phyloP scores from a whole-genome alignment of 495 filamentous ascomycete species.

The Letharia columbiana region DNA sequence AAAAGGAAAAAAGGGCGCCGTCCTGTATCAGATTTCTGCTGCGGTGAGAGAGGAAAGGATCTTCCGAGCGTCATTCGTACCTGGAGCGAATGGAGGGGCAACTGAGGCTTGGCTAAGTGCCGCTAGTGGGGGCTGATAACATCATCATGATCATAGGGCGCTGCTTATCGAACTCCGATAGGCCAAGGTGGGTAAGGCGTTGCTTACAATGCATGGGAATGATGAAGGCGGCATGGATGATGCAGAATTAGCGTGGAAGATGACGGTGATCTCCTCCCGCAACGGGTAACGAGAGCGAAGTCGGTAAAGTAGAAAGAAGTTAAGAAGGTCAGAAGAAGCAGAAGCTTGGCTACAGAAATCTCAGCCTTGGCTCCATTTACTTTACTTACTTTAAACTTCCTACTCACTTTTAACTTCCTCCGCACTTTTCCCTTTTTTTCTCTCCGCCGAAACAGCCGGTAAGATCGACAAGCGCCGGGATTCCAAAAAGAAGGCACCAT shows the following conservation, averaged over 20 bases:
- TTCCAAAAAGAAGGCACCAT: too few relatives aligned
- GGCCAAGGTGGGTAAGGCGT: background rate
- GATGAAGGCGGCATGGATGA: background rate
- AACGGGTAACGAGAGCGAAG: slow-evolving; percentile 12
- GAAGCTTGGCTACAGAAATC: too few relatives aligned
- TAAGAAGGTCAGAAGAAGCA: too few relatives aligned
- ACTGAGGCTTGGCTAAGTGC: background rate
- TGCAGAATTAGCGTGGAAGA: background rate
- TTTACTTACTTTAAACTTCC: too few relatives aligned
- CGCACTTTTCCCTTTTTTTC: too few relatives aligned
- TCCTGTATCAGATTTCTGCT: background rate
- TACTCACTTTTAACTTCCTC: too few relatives aligned
- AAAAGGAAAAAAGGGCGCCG: too few relatives aligned
- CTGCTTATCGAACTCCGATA: background rate
- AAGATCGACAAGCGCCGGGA: too few relatives aligned
- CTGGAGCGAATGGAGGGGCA: background rate
- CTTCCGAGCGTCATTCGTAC: background rate
- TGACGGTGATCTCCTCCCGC: slow-evolving; percentile 16
- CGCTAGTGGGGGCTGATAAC: background rate
- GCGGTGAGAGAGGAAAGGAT: too few relatives aligned
- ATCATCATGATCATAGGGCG: background rate
- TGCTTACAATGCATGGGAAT: background rate
- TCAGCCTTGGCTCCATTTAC: too few relatives aligned
- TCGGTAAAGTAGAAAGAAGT: background rate
- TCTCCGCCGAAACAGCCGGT: too few relatives aligned